Percentiles rank a stretch among this genome's conserved stretches.
These are phyloP conservation scores for Karstenula rhodostoma DNA, from an alignment of 2,329 filamentous ascomycete species.

Conservation along the genomic window DNA sequence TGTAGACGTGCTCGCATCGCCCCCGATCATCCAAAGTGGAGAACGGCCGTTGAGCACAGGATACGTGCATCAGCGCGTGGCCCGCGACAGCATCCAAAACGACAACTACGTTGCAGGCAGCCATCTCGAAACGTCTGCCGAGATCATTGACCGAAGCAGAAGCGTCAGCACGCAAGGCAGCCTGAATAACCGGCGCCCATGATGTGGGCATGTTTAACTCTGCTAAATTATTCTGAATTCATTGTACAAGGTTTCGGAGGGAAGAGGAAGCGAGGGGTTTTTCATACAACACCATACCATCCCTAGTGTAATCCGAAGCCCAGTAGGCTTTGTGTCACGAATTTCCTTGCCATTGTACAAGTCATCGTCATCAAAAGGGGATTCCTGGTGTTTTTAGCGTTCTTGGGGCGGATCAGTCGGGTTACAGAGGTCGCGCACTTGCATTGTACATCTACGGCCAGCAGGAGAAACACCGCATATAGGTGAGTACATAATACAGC, in stretches of 20 bases:
- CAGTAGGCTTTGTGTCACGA: conserved; percentile 27
- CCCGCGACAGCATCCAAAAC: conserved; percentile 48
- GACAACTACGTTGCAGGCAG: conserved; percentile 39
- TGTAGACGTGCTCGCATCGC: conserved; percentile 23
- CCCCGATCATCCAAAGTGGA: conserved; percentile 26
- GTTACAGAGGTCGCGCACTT: background rate
- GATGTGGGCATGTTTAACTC: background rate
- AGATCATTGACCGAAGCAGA: conserved; percentile 47
- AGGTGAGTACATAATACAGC: conserved; percentile 8
- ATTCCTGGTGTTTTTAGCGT: conserved; percentile 17
- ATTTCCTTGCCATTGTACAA: conserved; percentile 33
- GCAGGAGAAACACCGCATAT: background rate
- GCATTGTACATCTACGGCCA: conserved; percentile 9
- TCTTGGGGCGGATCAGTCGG: conserved; percentile 3
- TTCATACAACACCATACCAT: conserved; percentile 3
- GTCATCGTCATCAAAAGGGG: conserved; percentile 25
- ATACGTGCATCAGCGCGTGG: conserved; percentile 49
- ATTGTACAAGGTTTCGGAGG: conserved; percentile 2
- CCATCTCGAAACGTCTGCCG: conserved; percentile 47
- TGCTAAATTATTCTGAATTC: background rate
- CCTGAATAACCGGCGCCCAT: conserved; percentile 24
- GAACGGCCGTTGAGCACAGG: conserved; percentile 49
- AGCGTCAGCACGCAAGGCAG: conserved; percentile 45
- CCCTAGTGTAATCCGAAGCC: conserved; percentile 23
- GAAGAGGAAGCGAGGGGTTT: conserved; percentile 5